Conservation (phyloP, 495 filamentous ascomycete species). For the Clavariopsis aquatica region DNA sequence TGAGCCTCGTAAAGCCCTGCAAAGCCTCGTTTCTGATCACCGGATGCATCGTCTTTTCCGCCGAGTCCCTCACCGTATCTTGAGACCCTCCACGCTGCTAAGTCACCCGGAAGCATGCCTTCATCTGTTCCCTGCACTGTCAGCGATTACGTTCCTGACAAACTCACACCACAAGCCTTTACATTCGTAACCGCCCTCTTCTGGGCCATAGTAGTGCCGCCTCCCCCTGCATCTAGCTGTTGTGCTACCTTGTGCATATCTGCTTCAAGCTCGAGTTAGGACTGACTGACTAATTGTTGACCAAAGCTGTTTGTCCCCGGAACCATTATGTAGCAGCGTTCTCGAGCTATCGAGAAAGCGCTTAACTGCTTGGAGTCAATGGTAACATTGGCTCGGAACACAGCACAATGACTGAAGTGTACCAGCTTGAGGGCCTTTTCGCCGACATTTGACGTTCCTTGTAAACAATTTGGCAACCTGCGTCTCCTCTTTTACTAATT, state of each 20-base stretch:
- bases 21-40: conserved; percentile 1
- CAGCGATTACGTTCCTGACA: conserved; percentile 31
- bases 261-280: neutral
- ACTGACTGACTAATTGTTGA: conserved; percentile 7
- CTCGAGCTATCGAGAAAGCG: neutral
- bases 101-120: neutral
- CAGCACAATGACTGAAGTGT: neutral
- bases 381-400: neutral
- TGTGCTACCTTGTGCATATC: neutral
- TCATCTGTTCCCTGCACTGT: conserved; percentile 17
- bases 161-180: conserved; percentile 9
- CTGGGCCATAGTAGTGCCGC: neutral
- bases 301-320: neutral
- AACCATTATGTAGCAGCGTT: neutral
- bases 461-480: neutral
- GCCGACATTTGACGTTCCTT: too few species aligned
- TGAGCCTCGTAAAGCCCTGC: neutral
- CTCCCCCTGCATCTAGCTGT: neutral
- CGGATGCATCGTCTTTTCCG: neutral
- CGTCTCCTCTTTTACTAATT: neutral
- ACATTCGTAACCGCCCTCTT: neutral
- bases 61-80: neutral
- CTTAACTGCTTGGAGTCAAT: neutral
- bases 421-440: too few species aligned
- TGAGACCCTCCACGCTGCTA: neutral